Base-by-base conservation (phyloP, 2,329 filamentous ascomycete genomes). In the Periconia sp. region DNA sequence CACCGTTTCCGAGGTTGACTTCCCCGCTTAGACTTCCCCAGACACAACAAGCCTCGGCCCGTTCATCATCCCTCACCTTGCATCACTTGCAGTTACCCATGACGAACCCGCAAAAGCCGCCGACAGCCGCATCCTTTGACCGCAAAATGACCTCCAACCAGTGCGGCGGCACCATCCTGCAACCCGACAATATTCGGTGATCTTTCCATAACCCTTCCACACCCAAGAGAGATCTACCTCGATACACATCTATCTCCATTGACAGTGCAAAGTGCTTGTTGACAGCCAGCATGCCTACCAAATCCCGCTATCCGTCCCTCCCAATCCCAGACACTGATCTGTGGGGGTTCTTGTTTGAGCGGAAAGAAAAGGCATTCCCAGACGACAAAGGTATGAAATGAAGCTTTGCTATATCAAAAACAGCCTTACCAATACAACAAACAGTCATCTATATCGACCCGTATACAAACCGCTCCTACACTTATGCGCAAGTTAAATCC, bases 381-480 rank as follows among this genome's bases (percentile, higher is more conserved):
- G 87, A 92, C 60, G 81, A 90, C 65, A 91, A 93, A 78, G 82
- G 90, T 91, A 74, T 51, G 8, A 33, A 45, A 20, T 27, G 35
- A 37, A 5, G 15, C 13, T 45, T 2, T 40, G 62, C 23, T 15
- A 17, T 41, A 33, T 11, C 45, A 11, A 41, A 40, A 19, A 15
- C 33, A 14, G 43, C 2, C 23, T 56, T 63, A 45, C 65, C 51
- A 42, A 35, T 46, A 10, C 17, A 18, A 14, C 11, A 37, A 13
- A 35, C 68, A 94, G 91, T 88, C 43, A 87, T 96, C 64, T 90
- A 91, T 71, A 82, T 86, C 63, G 91, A 95, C 74, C 83, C 85
- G 55, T 85, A 89, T 57, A 90, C 89, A 2, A 79, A 82, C 49
- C 79, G 84, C 19, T 76, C 78, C 33, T 91, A 96, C 74, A 95